phyloP scores from a whole-genome alignment of 768 basidiomycete genomes.

The Tricholoma bakamatsutake region DNA sequence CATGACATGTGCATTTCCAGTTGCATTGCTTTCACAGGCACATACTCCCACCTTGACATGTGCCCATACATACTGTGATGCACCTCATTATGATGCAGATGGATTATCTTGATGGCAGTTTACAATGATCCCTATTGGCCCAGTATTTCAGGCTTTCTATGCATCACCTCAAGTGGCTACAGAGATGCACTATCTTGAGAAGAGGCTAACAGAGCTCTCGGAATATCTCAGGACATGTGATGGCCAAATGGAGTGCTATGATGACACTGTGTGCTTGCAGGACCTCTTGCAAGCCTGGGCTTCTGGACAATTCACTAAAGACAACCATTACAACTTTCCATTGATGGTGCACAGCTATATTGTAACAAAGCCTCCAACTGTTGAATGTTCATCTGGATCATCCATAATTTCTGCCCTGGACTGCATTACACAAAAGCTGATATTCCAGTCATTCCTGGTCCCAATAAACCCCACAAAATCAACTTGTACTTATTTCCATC shows the following conservation, averaged over 20 bases:
- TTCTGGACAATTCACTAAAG: background rate
- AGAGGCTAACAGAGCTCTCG: background rate
- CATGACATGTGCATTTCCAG: background rate
- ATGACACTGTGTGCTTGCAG: slow-evolving; percentile 1
- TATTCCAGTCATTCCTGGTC: slow-evolving; percentile 3
- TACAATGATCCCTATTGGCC: background rate
- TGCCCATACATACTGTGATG: background rate
- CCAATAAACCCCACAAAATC: slow-evolving; percentile 2
- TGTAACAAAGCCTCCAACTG: background rate
- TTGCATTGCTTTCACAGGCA: slow-evolving; percentile 7
- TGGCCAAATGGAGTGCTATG: background rate
- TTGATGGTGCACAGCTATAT: slow-evolving; percentile 6
- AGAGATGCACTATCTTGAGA: background rate
- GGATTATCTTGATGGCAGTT: background rate
- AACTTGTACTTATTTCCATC: slow-evolving; percentile 14
- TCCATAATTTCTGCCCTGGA: background rate
- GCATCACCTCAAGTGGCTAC: background rate
- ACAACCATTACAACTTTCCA: background rate
- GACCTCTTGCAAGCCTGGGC: slow-evolving; percentile 1
- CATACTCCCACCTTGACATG: background rate
- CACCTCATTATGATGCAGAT: background rate
- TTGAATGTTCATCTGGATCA: background rate
- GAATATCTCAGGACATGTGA: background rate
- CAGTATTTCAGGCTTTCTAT: background rate
- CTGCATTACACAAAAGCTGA: slow-evolving; percentile 3